These are phyloP conservation scores for Spiromastix sp. DNA, from an alignment of 2,329 filamentous ascomycete species.

Conservation along the genomic window DNA sequence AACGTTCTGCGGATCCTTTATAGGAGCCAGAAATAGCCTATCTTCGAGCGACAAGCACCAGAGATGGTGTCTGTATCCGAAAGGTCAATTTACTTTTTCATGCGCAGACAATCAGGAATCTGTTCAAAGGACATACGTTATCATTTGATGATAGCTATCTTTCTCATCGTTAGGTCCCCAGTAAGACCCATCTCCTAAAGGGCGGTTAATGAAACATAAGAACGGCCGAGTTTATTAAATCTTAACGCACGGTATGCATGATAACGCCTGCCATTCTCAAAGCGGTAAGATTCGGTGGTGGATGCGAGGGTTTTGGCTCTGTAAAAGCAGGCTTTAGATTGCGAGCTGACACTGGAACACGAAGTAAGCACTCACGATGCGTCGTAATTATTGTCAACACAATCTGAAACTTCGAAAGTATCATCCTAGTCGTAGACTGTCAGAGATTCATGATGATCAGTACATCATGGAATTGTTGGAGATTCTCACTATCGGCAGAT, in stretches of 20 bases:
- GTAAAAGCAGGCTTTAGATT: neutral
- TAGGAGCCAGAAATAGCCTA: slow-evolving; percentile 16
- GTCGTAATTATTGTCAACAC: neutral
- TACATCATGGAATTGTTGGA: neutral
- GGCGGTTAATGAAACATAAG: slow-evolving; percentile 15
- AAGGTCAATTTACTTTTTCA: neutral
- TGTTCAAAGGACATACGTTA: slow-evolving; percentile 12
- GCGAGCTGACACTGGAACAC: neutral
- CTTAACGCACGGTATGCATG: slow-evolving; percentile 16
- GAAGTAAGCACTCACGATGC: neutral
- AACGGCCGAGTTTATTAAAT: slow-evolving; percentile 23
- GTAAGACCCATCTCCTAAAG: slow-evolving; percentile 17
- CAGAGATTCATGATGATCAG: neutral
- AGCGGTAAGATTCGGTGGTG: slow-evolving; percentile 23
- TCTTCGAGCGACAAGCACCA: slow-evolving; percentile 16
- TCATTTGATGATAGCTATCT: slow-evolving; percentile 12
- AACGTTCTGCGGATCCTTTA: slow-evolving; percentile 19
- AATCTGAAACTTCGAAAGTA: neutral
- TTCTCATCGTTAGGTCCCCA: slow-evolving; percentile 19
- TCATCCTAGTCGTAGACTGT: neutral
- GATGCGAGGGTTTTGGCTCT: slow-evolving; percentile 11
- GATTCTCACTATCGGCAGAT: neutral
- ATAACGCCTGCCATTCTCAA: slow-evolving; percentile 26
- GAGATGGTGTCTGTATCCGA: slow-evolving; percentile 13
- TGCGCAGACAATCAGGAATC: too few relatives aligned